Evolutionary conservation across 768 basidiomycete species (phyloP), one percentile per base, ranked within the genome.

Genomic region (Galerina marginata): DNA sequence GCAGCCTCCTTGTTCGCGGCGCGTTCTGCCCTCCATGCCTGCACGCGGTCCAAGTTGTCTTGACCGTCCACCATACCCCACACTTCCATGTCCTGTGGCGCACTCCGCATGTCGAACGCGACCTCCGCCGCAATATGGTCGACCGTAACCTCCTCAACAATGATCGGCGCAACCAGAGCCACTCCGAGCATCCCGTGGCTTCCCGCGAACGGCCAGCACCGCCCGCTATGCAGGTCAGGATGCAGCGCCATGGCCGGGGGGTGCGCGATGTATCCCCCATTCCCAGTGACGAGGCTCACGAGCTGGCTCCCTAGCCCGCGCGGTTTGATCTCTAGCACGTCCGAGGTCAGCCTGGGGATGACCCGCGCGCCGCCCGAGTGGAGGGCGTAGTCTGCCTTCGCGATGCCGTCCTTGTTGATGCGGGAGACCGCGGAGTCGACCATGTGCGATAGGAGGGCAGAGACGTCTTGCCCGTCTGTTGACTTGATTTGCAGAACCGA

Each of bases 141-240:
- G 58, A 99, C 84, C 20, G 92, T 92, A 52, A 99, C 76, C 25
- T 86, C 84, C 1, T 89, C 86, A 47, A 98, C 83, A 53, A 81
- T 79, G 20, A 93, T 83, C 9, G 93, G 94, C 5, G 83, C 82
- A 2, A 88, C 87, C 29, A 99, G 86, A 38, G 81, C 79, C 33
- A 99, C 88, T 4, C 93, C 96, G 9, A 99, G 76, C 68, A 92
- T 92, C 3, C 96, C 96, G 49, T 83, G 72, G 15, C 80, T 67
- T 0, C 96, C 96, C 5, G 77, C 77, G 77, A 99, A 94, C 1
- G 96, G 93, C 95, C 96, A 99, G 75, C 96, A 99, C 57, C 89
- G 83, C 3, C 97, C 96, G 37, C 86, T 87, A 56, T 90, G 84
- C 26, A 81, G 78, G 62, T 97, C 93, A 59, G 92, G 89, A 68